A percentile compares a stretch with the other conserved stretches of the same genome.
Evolutionary conservation across 768 basidiomycete genomes (phyloP).

Genomic region (Suillus luteus): DNA sequence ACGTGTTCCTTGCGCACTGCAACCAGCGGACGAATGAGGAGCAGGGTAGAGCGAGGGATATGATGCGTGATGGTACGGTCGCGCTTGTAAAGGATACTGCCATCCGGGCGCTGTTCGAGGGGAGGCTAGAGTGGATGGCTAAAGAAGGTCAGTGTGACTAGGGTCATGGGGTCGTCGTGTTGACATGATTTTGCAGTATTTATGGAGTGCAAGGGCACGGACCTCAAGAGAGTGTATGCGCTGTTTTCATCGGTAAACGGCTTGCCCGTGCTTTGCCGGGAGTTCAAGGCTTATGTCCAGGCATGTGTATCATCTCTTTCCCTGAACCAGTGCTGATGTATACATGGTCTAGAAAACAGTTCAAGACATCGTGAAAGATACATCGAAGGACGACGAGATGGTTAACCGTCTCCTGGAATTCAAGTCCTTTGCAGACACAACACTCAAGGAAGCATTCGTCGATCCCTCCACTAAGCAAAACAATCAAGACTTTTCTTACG

Average conservation of each 20-base stretch:
- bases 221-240: slow-evolving; percentile 55
- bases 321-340: background rate
- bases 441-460: slow-evolving; percentile 54
- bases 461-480: slow-evolving; percentile 38
- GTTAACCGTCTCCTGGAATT: slow-evolving; percentile 69
- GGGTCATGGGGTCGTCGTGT: slow-evolving; percentile 33
- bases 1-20: slow-evolving; percentile 55
- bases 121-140: slow-evolving; percentile 46
- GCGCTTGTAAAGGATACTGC: slow-evolving; percentile 51
- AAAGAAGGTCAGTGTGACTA: slow-evolving; percentile 35
- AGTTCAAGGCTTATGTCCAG: slow-evolving; percentile 64
- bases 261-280: slow-evolving; percentile 51
- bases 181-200: slow-evolving; percentile 44
- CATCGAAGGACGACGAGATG: slow-evolving; percentile 71
- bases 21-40: slow-evolving; percentile 57
- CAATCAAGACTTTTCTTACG: slow-evolving; percentile 64
- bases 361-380: slow-evolving; percentile 64
- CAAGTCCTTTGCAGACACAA: slow-evolving; percentile 57
- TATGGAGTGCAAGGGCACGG: slow-evolving; percentile 48
- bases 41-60: slow-evolving; percentile 47
- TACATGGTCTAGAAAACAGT: slow-evolving; percentile 49
- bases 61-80: slow-evolving; percentile 56
- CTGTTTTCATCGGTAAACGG: slow-evolving; percentile 62
- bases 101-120: slow-evolving; percentile 52
- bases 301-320: slow-evolving; percentile 36